Base-by-base conservation (phyloP, 164 flowering plant genomes). In the Platanus orientalis region DNA sequence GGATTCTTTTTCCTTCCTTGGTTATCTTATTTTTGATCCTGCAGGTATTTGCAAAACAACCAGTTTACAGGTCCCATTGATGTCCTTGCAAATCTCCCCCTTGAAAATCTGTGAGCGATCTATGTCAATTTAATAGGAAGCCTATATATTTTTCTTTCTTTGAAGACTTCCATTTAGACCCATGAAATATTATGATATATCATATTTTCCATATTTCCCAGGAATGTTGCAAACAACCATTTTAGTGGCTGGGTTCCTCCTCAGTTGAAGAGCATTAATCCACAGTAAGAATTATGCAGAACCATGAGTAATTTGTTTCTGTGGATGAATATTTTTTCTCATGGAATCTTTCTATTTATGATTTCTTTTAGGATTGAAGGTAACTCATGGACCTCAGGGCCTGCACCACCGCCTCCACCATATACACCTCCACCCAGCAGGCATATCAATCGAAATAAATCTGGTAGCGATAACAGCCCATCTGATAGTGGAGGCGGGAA, bases 371-470 rank as follows among this genome's bases (percentile, higher is more conserved):
- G 96, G 75, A 77, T 56, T 17, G 81, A 66, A 68, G 97, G 94
- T 60, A 90, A 88, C 72, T 60, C 80, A 11, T 86, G 82, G 77
- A 77, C 54, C 71, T 81, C 86, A 12, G 95, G 89, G 19, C 83
- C 95, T 62, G 96, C 96, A 60, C 97, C 96, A 39, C 96, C 98
- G 11, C 88, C 98, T 57, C 98, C 98, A 20, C 96, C 98, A 61
- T 90, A 81, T 49, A 84, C 96, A 47, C 87, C 92, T 34, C 88
- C 89, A 55, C 73, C 81, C 51, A 62, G 63, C 60, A 65, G 62
- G 67, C 57, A 14, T 12, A 30, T 52, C 48, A 76, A 34, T 70
- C 78, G 58, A 40, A 79, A 76, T 30, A 72, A 76, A 64, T 58
- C 84, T 45, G 83, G 79, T 28, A 57, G 79, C 61, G 63, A 63